phyloP scores from a whole-genome alignment of 225 moss, liverwort and hornwort genomes.

The Marchantia paleacea region DNA sequence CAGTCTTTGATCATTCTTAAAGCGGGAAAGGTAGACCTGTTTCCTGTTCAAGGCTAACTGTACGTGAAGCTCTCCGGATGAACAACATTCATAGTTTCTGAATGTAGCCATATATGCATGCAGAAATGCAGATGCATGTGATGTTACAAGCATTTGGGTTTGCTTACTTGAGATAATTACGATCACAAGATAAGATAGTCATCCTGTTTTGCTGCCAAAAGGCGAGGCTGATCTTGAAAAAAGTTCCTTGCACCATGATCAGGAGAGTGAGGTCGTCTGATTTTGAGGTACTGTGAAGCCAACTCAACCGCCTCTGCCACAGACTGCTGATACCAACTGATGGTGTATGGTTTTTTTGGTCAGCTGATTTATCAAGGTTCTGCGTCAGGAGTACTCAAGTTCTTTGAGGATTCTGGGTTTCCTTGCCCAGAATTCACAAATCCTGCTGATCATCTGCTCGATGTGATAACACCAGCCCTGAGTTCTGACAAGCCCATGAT shows the following conservation, averaged over 20 bases:
- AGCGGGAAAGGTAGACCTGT: slow-evolving; percentile 62
- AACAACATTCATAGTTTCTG: no score
- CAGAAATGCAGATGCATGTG: no score
- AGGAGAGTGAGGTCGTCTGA: not conserved
- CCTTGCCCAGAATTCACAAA: slow-evolving; percentile 83
- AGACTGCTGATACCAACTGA: not conserved
- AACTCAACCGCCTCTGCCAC: not conserved
- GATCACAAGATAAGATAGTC: no score
- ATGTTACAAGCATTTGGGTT: no score
- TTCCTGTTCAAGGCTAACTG: not conserved
- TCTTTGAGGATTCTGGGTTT: slow-evolving; percentile 88
- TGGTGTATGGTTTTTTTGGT: slow-evolving; percentile 23
- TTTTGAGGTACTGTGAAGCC: not conserved
- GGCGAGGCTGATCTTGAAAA: not conserved
- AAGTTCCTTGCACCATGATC: not conserved
- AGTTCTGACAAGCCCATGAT: slow-evolving; percentile 17
- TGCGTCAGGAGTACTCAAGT: slow-evolving; percentile 71
- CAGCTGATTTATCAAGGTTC: slow-evolving; percentile 85
- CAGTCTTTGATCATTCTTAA: slow-evolving; percentile 85
- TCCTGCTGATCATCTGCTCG: slow-evolving; percentile 85
- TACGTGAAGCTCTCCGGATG: not conserved
- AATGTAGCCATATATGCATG: no score
- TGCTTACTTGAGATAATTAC: no score
- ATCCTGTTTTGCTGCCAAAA: no score
- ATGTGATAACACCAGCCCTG: slow-evolving; percentile 61